These are phyloP conservation scores for Betula pendula DNA, from an alignment of 306 rosid species.

Conservation along the genomic window DNA sequence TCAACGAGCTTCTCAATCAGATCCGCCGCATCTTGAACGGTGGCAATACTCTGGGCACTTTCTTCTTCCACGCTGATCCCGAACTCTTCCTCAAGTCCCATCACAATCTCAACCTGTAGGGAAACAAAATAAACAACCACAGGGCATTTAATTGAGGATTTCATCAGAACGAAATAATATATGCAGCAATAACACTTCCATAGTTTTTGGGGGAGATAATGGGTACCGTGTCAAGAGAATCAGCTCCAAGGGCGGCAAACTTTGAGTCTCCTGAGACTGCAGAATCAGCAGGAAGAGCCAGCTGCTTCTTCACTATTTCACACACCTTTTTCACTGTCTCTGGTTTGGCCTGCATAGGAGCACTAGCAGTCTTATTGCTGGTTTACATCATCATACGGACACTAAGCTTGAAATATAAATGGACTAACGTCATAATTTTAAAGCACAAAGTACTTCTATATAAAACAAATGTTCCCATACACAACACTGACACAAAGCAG, in stretches of 20 bases:
- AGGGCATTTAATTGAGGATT: background rate
- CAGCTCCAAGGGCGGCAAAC: constrained; percentile 87
- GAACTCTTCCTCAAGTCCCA: constrained; percentile 94
- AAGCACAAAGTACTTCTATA: background rate
- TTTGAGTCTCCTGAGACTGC: constrained; percentile 64
- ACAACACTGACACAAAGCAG: background rate
- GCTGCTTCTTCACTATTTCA: constrained; percentile 81
- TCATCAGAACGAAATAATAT: background rate
- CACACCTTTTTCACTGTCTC: constrained; percentile 82
- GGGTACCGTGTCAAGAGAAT: constrained; percentile 93
- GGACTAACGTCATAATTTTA: background rate
- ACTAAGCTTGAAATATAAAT: background rate
- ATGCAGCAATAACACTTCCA: background rate
- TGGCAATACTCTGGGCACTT: constrained; percentile 82
- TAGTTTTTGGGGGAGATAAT: background rate
- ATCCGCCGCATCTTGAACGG: constrained; percentile 93
- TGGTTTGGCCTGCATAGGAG: constrained; percentile 66
- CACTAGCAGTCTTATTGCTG: background rate
- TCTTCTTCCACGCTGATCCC: constrained; percentile 79
- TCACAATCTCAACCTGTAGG: constrained; percentile 90
- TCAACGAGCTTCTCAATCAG: constrained; percentile 70
- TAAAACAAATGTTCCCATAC: background rate
- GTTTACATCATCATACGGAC: constrained; percentile 1
- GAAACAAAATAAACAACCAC: constrained; percentile 5
- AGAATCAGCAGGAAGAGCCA: constrained; percentile 59